Evolutionary conservation across 2,329 filamentous ascomycete genomes (phyloP).

Genomic region (Diaporthe caulivora): DNA sequence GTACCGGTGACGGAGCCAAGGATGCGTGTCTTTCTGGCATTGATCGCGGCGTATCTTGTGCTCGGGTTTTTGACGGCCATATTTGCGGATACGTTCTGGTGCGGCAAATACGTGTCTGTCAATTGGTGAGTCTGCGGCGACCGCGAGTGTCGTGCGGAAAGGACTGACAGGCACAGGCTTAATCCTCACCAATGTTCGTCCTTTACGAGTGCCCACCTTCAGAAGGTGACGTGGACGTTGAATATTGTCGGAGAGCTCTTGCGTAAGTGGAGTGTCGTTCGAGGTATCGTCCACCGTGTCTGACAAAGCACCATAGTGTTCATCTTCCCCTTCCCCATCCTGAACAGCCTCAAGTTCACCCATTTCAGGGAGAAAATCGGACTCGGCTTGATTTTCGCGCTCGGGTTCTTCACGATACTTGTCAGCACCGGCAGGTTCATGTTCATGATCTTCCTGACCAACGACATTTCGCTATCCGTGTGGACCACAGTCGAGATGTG

Average conservation of each 20-base stretch:
- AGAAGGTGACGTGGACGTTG: slow-evolving; percentile 8
- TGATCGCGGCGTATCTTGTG: slow-evolving; percentile 11
- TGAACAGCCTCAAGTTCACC: slow-evolving; percentile 31
- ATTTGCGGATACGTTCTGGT: slow-evolving; percentile 18
- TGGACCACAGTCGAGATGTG: slow-evolving; percentile 35
- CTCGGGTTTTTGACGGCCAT: slow-evolving; percentile 16
- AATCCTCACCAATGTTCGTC: slow-evolving; percentile 31
- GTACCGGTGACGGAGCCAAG: slow-evolving; percentile 27
- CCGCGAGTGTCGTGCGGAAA: background rate
- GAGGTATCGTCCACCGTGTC: background rate
- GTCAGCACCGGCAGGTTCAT: slow-evolving; percentile 38
- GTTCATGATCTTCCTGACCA: slow-evolving; percentile 33
- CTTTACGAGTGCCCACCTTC: slow-evolving; percentile 26
- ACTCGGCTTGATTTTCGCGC: slow-evolving; percentile 32
- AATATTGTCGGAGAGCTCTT: background rate
- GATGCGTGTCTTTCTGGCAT: slow-evolving; percentile 30
- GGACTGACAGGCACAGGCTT: background rate
- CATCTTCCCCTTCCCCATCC: slow-evolving; percentile 33
- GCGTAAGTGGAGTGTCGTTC: background rate
- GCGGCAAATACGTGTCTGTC: slow-evolving; percentile 14
- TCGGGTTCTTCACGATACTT: slow-evolving; percentile 35
- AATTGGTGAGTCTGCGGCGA: slow-evolving; percentile 13
- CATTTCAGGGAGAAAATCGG: slow-evolving; percentile 31
- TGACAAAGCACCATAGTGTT: slow-evolving; percentile 25
- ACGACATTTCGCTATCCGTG: slow-evolving; percentile 36